These are phyloP conservation scores for Mycena epipterygia DNA, from an alignment of 768 basidiomycete species.

Conservation along the genomic window DNA sequence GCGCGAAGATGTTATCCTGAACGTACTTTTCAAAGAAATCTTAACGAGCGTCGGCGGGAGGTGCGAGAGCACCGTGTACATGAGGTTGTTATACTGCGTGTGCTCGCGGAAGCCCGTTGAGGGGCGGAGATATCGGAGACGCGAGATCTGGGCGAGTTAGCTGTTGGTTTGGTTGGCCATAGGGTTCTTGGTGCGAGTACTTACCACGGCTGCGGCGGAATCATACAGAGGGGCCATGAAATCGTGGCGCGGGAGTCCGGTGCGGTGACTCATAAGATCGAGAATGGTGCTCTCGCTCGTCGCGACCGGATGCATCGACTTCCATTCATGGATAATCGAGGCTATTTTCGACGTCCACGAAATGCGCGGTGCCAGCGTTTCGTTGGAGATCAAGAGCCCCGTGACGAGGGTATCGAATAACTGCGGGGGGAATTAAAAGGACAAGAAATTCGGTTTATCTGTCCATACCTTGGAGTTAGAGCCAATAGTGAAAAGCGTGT, in stretches of 20 bases:
- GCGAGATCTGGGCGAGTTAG: background rate
- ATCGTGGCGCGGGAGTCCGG: slow-evolving; percentile 40
- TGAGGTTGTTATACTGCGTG: slow-evolving; percentile 1
- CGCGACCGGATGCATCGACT: slow-evolving; percentile 39
- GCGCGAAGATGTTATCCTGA: background rate
- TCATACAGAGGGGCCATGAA: slow-evolving; percentile 13
- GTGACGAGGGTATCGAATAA: slow-evolving; percentile 40
- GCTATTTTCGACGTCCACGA: slow-evolving; percentile 39
- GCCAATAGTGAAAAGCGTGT: slow-evolving; percentile 24
- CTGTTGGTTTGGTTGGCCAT: background rate
- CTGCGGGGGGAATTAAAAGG: slow-evolving; percentile 18
- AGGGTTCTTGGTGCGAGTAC: background rate
- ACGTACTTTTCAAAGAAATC: background rate
- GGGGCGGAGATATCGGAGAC: background rate
- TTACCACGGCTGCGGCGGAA: background rate
- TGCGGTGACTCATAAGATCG: slow-evolving; percentile 45
- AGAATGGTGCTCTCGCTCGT: slow-evolving; percentile 27
- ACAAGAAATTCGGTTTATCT: background rate
- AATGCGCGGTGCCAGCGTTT: slow-evolving; percentile 32
- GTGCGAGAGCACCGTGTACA: background rate
- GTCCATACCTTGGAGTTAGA: slow-evolving; percentile 36
- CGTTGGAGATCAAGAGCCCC: slow-evolving; percentile 41
- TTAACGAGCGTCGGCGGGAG: background rate
- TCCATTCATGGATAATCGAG: slow-evolving; percentile 38
- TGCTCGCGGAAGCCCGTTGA: background rate